Conservation (phyloP, 1,284 basidiomycete species). For the Irpex sp. region DNA sequence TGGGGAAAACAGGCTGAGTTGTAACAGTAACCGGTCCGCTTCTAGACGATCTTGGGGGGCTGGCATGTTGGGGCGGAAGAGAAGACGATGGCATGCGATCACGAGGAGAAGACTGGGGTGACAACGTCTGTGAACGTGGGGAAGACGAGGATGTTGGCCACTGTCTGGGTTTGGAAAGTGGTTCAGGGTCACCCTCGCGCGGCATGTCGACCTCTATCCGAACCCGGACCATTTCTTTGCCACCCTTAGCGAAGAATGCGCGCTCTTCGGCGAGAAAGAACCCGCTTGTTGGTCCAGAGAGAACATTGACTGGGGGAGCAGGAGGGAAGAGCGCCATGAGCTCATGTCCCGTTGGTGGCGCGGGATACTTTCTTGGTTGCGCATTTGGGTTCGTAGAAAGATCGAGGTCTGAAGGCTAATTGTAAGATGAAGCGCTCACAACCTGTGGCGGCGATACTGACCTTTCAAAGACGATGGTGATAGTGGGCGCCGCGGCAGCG, state of each 20-base stretch:
- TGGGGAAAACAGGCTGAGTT: constrained; percentile 10
- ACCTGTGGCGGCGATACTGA: constrained; percentile 21
- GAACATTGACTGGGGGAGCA: constrained; percentile 52
- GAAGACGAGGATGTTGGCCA: background rate
- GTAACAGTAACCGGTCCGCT: constrained; percentile 8
- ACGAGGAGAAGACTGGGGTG: constrained; percentile 9
- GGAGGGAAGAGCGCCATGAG: constrained; percentile 79
- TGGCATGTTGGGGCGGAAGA: constrained; percentile 1
- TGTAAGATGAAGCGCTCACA: constrained; percentile 10
- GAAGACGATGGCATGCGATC: constrained; percentile 10
- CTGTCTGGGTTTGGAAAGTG: background rate
- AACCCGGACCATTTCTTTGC: constrained; percentile 69
- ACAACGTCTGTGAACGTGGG: background rate
- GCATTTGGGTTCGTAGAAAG: constrained; percentile 45
- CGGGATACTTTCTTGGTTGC: constrained; percentile 53
- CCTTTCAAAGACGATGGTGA: constrained; percentile 45
- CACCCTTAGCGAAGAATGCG: constrained; percentile 71
- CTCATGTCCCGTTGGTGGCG: constrained; percentile 73
- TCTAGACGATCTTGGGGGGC: constrained; percentile 12
- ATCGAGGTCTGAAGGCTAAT: constrained; percentile 48
- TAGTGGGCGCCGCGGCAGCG: constrained; percentile 21
- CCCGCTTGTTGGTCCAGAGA: constrained; percentile 58
- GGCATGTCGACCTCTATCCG: constrained; percentile 57
- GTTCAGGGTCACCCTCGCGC: constrained; percentile 4
- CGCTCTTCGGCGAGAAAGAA: constrained; percentile 72